These are phyloP conservation scores for Zopfia rhizophila DNA, from an alignment of 2,329 filamentous ascomycete genomes.

Conservation along the genomic window DNA sequence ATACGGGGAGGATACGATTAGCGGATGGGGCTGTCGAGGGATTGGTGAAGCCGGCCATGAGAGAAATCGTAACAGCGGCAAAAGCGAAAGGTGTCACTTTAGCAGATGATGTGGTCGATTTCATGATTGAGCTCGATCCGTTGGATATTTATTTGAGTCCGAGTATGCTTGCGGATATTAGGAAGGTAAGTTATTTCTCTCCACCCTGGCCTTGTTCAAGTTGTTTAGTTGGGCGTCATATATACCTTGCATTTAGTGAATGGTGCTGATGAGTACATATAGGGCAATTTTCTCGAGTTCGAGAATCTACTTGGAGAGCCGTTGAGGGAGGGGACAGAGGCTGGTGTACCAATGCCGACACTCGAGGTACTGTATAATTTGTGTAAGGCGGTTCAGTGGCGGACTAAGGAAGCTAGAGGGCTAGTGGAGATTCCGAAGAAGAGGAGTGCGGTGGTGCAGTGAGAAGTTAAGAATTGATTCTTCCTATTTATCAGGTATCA, in stretches of 20 bases:
- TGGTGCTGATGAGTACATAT: conserved; percentile 1
- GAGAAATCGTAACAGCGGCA: conserved; percentile 59
- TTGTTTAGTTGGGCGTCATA: no score
- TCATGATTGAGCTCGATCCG: conserved; percentile 62
- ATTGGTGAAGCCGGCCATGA: conserved; percentile 65
- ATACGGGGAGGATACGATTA: conserved; percentile 63
- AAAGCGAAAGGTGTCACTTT: conserved; percentile 59
- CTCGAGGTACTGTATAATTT: conserved; percentile 61
- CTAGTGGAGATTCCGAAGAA: conserved; percentile 44
- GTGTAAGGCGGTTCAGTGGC: conserved; percentile 61
- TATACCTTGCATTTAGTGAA: no score
- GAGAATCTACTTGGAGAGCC: conserved; percentile 68
- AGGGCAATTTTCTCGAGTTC: conserved; percentile 66
- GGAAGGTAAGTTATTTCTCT: conserved; percentile 57
- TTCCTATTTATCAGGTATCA: no score
- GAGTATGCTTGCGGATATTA: conserved; percentile 65
- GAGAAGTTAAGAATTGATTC: no score
- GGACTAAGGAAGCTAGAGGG: conserved; percentile 58
- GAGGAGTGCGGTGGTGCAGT: conserved; percentile 11
- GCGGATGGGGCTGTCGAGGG: conserved; percentile 57
- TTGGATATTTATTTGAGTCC: conserved; percentile 61
- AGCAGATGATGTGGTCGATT: conserved; percentile 55
- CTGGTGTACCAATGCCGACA: conserved; percentile 63
- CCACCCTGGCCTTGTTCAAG: no score
- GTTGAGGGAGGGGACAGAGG: conserved; percentile 60